phyloP scores from a whole-genome alignment of 2,329 filamentous ascomycete species.

The Proliferodiscus dingleyae region DNA sequence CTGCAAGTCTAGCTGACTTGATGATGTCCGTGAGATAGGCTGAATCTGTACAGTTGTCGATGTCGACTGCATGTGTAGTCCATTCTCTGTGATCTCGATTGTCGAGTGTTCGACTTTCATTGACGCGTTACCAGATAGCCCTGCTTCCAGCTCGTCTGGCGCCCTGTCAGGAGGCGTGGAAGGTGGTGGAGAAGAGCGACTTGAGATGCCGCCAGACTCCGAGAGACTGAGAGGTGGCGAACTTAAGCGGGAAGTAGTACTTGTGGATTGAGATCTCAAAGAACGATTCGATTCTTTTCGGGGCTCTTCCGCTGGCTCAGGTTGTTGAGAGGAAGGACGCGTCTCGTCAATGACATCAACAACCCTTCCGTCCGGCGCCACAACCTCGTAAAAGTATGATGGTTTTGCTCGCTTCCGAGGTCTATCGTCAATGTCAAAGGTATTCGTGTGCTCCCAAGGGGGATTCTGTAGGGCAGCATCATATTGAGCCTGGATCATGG shows the following conservation, averaged over 20 bases:
- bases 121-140: neutral
- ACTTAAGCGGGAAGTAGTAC: constrained; percentile 3
- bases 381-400: constrained; percentile 28
- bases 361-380: constrained; percentile 27
- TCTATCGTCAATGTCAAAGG: constrained; percentile 31
- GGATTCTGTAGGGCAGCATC: constrained; percentile 44
- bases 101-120: neutral
- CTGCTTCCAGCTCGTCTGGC: neutral
- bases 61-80: neutral
- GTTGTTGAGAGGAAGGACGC: too few species aligned
- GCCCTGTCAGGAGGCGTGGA: neutral
- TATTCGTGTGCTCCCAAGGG: constrained; percentile 29
- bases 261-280: constrained; percentile 4
- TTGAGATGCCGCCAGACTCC: neutral
- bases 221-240: constrained; percentile 1
- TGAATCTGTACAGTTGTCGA: neutral
- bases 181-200: neutral
- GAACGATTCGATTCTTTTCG: constrained; percentile 10
- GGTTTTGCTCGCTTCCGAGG: constrained; percentile 28
- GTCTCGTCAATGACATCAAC: constrained; percentile 25
- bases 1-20: neutral
- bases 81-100: neutral
- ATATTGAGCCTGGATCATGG: constrained; percentile 64
- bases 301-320: constrained; percentile 2
- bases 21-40: neutral